Conservation (phyloP, 2,329 filamentous ascomycete species). For the Alternaria solani region DNA sequence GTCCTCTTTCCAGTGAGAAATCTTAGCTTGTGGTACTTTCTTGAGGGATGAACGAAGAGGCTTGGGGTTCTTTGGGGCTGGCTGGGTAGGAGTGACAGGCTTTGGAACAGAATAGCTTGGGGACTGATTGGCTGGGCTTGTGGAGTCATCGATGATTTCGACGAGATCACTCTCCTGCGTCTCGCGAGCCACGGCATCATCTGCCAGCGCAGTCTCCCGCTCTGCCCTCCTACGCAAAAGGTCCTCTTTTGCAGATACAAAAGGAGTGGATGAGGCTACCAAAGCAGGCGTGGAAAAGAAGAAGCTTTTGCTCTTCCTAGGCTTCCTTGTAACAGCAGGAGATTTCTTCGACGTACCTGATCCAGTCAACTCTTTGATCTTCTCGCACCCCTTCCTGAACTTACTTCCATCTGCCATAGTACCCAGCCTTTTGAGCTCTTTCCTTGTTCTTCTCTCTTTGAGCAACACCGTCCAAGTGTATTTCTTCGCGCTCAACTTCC, state of each 20-base stretch:
- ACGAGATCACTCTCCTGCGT: neutral
- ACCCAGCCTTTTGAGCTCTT: conserved; percentile 38
- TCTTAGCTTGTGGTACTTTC: conserved; percentile 23
- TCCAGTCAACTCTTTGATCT: conserved; percentile 40
- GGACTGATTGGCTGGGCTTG: neutral
- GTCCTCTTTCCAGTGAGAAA: conserved; percentile 51
- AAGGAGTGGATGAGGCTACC: conserved; percentile 8
- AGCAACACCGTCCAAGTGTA: conserved; percentile 45
- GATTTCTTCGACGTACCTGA: conserved; percentile 48
- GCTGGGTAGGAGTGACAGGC: neutral
- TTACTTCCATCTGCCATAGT: conserved; percentile 38
- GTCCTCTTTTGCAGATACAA: conserved; percentile 31
- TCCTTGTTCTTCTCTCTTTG: conserved; percentile 45
- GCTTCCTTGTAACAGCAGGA: conserved; percentile 21
- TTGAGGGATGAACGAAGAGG: neutral
- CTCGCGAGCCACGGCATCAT: conserved; percentile 1
- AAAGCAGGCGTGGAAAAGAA: conserved; percentile 29
- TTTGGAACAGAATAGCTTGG: neutral
- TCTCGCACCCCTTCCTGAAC: conserved; percentile 44
- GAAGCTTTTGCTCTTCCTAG: conserved; percentile 26
- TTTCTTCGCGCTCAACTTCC: conserved; percentile 42
- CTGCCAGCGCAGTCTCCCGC: conserved; percentile 24
- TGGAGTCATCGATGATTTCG: conserved; percentile 1
- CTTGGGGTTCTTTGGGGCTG: neutral
- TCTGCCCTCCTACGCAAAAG: conserved; percentile 33